Conservation (phyloP, 192 early-diverging fungal species). For the Cetraspora pellucida region DNA sequence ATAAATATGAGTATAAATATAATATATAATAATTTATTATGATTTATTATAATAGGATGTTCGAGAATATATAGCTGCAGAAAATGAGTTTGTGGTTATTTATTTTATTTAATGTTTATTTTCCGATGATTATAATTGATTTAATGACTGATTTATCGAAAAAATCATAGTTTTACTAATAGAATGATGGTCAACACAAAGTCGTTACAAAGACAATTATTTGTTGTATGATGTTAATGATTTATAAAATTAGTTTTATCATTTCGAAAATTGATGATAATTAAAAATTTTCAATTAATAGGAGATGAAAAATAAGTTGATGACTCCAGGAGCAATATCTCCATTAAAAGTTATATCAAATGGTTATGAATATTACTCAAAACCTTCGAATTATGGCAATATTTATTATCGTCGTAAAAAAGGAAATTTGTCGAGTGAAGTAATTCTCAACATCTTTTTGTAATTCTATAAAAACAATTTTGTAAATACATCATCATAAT, state of each 20-base stretch:
- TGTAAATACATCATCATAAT: not conserved
- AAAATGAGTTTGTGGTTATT: slow-evolving; percentile 50
- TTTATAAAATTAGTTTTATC: not conserved
- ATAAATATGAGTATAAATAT: not conserved
- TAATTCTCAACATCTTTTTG: slow-evolving; percentile 14
- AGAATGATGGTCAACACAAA: slow-evolving; percentile 27
- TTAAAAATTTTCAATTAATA: slow-evolving; percentile 19
- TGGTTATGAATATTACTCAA: slow-evolving; percentile 60
- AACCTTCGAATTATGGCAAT: slow-evolving; percentile 48
- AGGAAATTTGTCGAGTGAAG: slow-evolving; percentile 44
- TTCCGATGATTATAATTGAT: not conserved
- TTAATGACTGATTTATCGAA: not conserved
- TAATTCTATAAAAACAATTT: too few relatives aligned
- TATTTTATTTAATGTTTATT: not conserved
- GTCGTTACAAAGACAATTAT: slow-evolving; percentile 15
- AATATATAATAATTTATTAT: not conserved
- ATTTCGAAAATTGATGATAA: not conserved
- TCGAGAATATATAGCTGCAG: slow-evolving; percentile 48
- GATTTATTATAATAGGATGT: slow-evolving; percentile 41
- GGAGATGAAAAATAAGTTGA: slow-evolving; percentile 57
- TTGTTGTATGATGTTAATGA: not conserved
- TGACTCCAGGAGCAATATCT: slow-evolving; percentile 43
- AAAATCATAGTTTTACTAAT: slow-evolving; percentile 32
- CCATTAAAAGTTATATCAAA: slow-evolving; percentile 50
- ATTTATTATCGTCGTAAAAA: slow-evolving; percentile 53